phyloP scores from a whole-genome alignment of 306 rosid genomes.

The Rosa chinensis region DNA sequence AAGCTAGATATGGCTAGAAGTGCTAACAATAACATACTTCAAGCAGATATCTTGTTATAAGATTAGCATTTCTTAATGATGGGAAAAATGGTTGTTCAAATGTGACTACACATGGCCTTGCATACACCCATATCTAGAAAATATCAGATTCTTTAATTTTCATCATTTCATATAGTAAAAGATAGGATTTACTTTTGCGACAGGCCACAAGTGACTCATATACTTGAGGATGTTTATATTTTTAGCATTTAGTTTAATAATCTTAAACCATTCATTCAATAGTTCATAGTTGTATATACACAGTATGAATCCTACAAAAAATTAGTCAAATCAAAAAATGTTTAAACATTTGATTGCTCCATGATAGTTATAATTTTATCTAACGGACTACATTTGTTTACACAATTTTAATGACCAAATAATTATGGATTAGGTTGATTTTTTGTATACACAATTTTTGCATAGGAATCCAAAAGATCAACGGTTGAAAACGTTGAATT shows the following conservation, averaged over 20 bases:
- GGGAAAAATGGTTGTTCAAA: background rate
- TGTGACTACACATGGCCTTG: background rate
- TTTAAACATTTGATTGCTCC: background rate
- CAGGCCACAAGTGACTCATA: no score
- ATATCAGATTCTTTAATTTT: no score
- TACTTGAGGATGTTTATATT: no score
- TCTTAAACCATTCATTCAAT: background rate
- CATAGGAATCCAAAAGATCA: background rate
- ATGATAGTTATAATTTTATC: background rate
- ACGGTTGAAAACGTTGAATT: background rate
- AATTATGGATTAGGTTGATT: background rate
- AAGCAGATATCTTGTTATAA: background rate
- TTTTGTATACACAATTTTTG: background rate
- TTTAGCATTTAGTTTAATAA: no score
- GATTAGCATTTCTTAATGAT: background rate
- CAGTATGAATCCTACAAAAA: background rate
- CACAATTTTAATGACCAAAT: background rate
- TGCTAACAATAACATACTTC: background rate
- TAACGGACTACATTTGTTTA: background rate
- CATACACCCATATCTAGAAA: no score
- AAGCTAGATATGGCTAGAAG: background rate
- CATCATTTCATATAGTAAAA: no score
- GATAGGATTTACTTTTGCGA: no score
- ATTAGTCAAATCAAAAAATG: no score
- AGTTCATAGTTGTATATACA: no score